Percentiles rank a stretch among this genome's conserved stretches.
Conservation (phyloP, 176 grass and related monocot species). For the Carex pumila region DNA sequence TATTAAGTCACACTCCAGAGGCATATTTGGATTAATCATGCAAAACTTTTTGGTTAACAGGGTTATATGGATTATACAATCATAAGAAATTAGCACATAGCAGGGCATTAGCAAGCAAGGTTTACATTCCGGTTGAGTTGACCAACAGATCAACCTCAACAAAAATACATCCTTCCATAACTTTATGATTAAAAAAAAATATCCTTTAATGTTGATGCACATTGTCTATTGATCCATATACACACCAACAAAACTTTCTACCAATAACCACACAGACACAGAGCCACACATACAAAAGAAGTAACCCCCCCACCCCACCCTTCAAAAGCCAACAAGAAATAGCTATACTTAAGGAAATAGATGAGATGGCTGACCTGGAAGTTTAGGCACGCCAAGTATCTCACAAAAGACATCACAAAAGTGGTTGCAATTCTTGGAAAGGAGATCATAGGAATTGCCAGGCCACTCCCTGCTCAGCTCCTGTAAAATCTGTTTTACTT, state of each 20-base stretch:
- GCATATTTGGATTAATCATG: neutral
- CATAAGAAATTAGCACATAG: neutral
- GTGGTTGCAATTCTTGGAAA: slow-evolving; percentile 95
- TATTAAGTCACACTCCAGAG: neutral
- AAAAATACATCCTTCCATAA: neutral
- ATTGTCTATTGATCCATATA: neutral
- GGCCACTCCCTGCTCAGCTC: slow-evolving; percentile 76
- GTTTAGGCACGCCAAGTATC: slow-evolving; percentile 60
- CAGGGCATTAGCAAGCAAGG: neutral
- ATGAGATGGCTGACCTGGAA: slow-evolving; percentile 51
- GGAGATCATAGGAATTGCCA: slow-evolving; percentile 74
- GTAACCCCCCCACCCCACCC: neutral
- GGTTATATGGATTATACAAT: neutral
- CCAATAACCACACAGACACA: neutral
- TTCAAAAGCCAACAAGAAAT: neutral
- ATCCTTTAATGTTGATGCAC: neutral
- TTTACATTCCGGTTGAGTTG: neutral
- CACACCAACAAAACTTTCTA: neutral
- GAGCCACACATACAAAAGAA: neutral
- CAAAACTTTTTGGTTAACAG: neutral
- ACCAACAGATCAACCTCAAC: neutral
- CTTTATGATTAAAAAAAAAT: neutral
- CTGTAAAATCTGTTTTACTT: slow-evolving; percentile 69
- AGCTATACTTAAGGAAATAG: neutral
- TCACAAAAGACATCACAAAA: slow-evolving; percentile 94